Evolutionary conservation across 805 yeast species (phyloP).

Genomic region (Wickerhamia fluorescens): DNA sequence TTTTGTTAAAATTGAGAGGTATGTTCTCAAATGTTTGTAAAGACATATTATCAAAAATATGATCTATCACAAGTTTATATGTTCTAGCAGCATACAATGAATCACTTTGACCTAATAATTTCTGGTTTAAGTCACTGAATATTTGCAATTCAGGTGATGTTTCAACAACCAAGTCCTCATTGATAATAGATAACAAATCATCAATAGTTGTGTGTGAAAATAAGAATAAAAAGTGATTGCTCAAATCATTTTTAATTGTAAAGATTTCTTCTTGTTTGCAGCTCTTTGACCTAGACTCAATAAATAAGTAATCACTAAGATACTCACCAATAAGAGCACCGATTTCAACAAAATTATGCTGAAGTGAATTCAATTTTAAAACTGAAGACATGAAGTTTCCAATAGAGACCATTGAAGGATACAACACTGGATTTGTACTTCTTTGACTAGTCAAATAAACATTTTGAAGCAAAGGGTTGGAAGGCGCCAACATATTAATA

Average conservation of each 20-base stretch:
- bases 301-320: slow-evolving; percentile 14
- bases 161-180: not conserved
- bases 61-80: slow-evolving; percentile 4
- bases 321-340: slow-evolving; percentile 13
- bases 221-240: not conserved
- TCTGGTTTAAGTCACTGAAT: not conserved
- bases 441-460: slow-evolving; percentile 22
- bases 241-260: slow-evolving; percentile 1
- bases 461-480: slow-evolving; percentile 41
- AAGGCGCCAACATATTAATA: slow-evolving; percentile 31
- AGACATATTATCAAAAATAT: slow-evolving; percentile 9
- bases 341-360: slow-evolving; percentile 3
- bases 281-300: slow-evolving; percentile 3
- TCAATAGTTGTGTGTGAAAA: not conserved
- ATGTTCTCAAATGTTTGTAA: slow-evolving; percentile 11
- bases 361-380: not conserved
- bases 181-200: slow-evolving; percentile 1
- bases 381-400: slow-evolving; percentile 11
- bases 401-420: slow-evolving; percentile 6
- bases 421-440: slow-evolving; percentile 2
- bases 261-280: slow-evolving; percentile 3
- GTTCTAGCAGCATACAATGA: slow-evolving; percentile 7
- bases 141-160: not conserved
- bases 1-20: slow-evolving; percentile 23
- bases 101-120: not conserved